A percentile compares a stretch with the other conserved stretches of the same genome.
These are phyloP conservation scores for Helicosporidium sp. DNA, from an alignment of 139 green algal species.

Conservation along the genomic window DNA sequence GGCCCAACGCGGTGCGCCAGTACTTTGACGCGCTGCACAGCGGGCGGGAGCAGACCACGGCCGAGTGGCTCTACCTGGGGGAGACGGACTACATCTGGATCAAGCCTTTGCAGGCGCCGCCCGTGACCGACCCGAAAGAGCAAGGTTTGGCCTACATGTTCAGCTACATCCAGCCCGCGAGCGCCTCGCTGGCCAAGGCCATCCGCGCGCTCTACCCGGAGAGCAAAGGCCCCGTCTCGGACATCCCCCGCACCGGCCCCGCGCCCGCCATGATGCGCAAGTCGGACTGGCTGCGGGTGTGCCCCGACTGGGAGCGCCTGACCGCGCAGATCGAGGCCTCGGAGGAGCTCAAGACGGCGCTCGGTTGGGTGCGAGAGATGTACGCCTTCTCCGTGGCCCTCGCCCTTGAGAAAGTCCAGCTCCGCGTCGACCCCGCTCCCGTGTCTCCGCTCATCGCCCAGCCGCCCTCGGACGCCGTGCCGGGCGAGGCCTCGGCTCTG, in stretches of 20 bases:
- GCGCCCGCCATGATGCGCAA: constrained; percentile 43
- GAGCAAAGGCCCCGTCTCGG: background rate
- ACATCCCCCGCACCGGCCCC: constrained; percentile 34
- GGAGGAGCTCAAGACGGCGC: constrained; percentile 24
- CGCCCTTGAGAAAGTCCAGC: too few species aligned
- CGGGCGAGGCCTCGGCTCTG: constrained; percentile 36
- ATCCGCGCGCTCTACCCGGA: constrained; percentile 12
- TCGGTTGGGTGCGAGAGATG: constrained; percentile 78
- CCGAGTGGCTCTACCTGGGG: constrained; percentile 49
- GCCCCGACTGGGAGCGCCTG: constrained; percentile 51
- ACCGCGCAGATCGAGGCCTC: constrained; percentile 57
- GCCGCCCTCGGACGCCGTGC: constrained; percentile 45
- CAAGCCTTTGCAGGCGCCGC: constrained; percentile 27
- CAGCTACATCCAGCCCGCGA: constrained; percentile 51
- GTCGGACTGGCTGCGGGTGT: constrained; percentile 34
- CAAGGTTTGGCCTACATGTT: constrained; percentile 30
- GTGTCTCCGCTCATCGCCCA: constrained; percentile 67
- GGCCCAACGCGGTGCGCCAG: constrained; percentile 49
- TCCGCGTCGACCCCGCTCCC: too few species aligned
- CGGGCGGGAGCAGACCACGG: constrained; percentile 30
- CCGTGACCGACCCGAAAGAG: background rate
- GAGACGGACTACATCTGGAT: constrained; percentile 64
- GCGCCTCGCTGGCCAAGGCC: too few species aligned
- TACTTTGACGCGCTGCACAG: constrained; percentile 30
- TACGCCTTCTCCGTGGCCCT: constrained; percentile 47